Conservation (phyloP, 2,329 filamentous ascomycete genomes). For the Cadophora malorum region DNA sequence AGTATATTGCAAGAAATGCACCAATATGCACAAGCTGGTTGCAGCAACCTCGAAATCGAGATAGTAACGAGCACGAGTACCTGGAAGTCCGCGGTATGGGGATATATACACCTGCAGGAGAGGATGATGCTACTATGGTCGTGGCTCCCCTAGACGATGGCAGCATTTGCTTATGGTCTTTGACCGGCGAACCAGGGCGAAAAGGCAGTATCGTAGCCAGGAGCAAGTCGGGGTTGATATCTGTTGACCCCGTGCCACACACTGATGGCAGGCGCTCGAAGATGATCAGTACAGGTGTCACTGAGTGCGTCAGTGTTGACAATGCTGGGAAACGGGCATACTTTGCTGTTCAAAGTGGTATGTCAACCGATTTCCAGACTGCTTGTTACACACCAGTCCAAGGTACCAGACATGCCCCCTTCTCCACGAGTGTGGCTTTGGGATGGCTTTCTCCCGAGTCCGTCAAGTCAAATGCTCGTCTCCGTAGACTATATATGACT, state of each 20-base stretch:
- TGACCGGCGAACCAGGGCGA: conserved; percentile 60
- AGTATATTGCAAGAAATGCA: conserved; percentile 84
- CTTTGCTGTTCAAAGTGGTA: conserved; percentile 77
- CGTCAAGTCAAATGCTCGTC: neutral
- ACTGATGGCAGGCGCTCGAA: conserved; percentile 58
- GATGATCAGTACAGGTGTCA: conserved; percentile 74
- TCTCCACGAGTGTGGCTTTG: conserved; percentile 5
- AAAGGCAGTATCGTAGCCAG: conserved; percentile 69
- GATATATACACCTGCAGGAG: conserved; percentile 62
- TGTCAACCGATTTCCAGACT: conserved; percentile 40
- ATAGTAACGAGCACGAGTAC: conserved; percentile 52
- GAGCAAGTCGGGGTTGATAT: conserved; percentile 72
- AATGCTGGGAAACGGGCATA: conserved; percentile 71
- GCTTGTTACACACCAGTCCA: neutral
- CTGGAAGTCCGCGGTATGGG: conserved; percentile 78
- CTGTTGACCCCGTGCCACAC: conserved; percentile 55
- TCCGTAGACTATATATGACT: neutral
- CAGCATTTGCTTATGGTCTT: conserved; percentile 86
- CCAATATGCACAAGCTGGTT: conserved; percentile 80
- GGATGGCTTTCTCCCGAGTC: neutral
- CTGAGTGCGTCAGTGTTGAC: conserved; percentile 85
- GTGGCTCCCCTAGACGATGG: conserved; percentile 86
- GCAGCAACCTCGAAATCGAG: conserved; percentile 60
- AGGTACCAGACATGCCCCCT: neutral
- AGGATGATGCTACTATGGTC: conserved; percentile 62